These are phyloP conservation scores for Metschnikowia bowlesiae DNA, from an alignment of 805 yeast species.

Conservation along the genomic window DNA sequence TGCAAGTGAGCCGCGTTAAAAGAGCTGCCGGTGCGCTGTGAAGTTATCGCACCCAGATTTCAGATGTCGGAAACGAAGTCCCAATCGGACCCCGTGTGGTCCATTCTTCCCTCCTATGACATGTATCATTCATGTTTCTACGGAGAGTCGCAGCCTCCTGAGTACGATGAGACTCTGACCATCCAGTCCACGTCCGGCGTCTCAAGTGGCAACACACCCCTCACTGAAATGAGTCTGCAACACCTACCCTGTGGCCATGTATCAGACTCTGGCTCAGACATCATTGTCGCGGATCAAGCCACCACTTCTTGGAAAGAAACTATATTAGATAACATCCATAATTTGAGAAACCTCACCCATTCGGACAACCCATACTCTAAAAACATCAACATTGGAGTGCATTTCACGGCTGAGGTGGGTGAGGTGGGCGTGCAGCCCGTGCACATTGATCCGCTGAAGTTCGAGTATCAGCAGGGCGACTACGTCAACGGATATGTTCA, in stretches of 20 bases:
- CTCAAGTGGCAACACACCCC: not conserved
- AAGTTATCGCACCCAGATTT: not conserved
- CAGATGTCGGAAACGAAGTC: not conserved
- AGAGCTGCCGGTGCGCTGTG: not conserved
- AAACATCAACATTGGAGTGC: slow-evolving; percentile 24
- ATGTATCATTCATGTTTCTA: slow-evolving; percentile 24
- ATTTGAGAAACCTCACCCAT: slow-evolving; percentile 29
- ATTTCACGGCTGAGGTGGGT: slow-evolving; percentile 34
- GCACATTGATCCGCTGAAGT: slow-evolving; percentile 25
- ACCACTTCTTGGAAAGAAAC: slow-evolving; percentile 34
- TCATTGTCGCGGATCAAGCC: slow-evolving; percentile 33
- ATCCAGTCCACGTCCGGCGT: slow-evolving; percentile 3
- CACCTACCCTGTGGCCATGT: not conserved
- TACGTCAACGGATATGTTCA: slow-evolving; percentile 52
- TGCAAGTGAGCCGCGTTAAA: not conserved
- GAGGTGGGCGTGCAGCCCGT: slow-evolving; percentile 23
- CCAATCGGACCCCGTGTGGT: slow-evolving; percentile 30
- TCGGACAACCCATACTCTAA: slow-evolving; percentile 25
- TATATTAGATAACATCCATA: slow-evolving; percentile 34
- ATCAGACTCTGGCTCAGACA: slow-evolving; percentile 2
- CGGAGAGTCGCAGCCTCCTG: slow-evolving; percentile 13
- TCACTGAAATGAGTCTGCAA: not conserved
- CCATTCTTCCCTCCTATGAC: slow-evolving; percentile 37
- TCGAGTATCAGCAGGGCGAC: slow-evolving; percentile 64
- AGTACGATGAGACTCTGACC: slow-evolving; percentile 13